Evolutionary conservation across 1,284 basidiomycete species (phyloP), one percentile per base, ranked within the genome.

Genomic region (Filobasidium uniguttulatum): DNA sequence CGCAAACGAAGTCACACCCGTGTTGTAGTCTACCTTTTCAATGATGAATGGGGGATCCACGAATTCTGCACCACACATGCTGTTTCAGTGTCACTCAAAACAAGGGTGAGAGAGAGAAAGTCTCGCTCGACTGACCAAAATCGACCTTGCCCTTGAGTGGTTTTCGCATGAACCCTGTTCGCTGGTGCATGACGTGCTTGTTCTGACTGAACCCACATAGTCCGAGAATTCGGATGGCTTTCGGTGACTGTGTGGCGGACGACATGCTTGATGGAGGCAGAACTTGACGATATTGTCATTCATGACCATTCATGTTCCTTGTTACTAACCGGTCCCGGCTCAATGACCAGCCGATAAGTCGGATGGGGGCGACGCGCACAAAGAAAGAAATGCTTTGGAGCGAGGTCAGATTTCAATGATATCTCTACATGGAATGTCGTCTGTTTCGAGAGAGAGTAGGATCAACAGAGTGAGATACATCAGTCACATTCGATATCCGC

Each of bases 141-240:
- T 43, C 40, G 22, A 43, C 65, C 47, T 75, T 73, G 56, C 80
- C 79, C 38, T 72, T 77, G 56, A 79, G 77, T 50, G 80, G 72
- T 61, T 84, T 84, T 37, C 82, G 75, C 22, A 87, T 68, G 5
- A 82, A 83, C n/a, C 80, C 80, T 48, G 85, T 70, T 15, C 48
- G 38, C 34, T 55, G 52, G 37, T 31, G 29, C 40, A 55, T 48
- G 51, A 55, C 52, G 20, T 34, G 19, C 3, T 51, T 48, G 34
- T 55, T 55, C 48, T 53, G 40, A 31, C 31, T 31, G 34, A 35
- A 51, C 22, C 33, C 49, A 23, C 49, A 46, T 12, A 46, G 49
- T 7, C 12, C 41, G 20, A 38, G 36, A 17, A 37, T 22, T 8
- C 33, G 44, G n/a, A 46, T 25, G 19, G 25, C n/a, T n/a, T n/a